Base-by-base conservation (phyloP, 305 asterid species). In the Fraxinus angustifolia region DNA sequence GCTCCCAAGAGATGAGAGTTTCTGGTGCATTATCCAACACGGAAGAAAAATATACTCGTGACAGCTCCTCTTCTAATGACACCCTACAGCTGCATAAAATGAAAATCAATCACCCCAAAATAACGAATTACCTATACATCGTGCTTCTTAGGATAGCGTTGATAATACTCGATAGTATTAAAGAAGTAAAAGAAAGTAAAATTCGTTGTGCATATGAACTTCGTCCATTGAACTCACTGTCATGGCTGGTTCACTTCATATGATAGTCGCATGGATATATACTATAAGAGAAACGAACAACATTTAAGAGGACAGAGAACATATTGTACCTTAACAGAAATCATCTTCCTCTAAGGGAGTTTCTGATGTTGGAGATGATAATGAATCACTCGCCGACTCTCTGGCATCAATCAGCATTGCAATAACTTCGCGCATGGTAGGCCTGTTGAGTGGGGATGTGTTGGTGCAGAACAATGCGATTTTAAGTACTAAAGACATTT, bases 401-500 rank as follows among this genome's bases (percentile, higher is more conserved):
- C 90, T 86, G 4, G 90, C 89, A 45, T 91, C 96, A 33, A 89
- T 82, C 85, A 94, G 84, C 97, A 93, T 94, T 3, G 96, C 86
- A 5, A 93, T 87, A 10, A 94, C 97, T 85, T 94, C 91, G 4
- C 95, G 86, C 96, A 93, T 94, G n/a, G 93, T 93, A 6, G 98
- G 98, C 86, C 98, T 85, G 74, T 91, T 92, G 74, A 84, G 83
- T 48, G 97, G 98, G 14, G 97, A 92, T 16, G 91, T 83, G 85
- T 88, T 93, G 36, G 98, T 93, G 78, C 98, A 94, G 73, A 94
- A 92, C 83, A 94, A 68, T 19, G 96, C 98, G 67, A 93, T 94
- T 85, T 91, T 94, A 19, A 94, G 94, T 72, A 94, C 91, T 17
- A 94, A 86, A 75, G 92, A 87, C 94, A 94, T 92, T 92, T 94